Evolutionary conservation across 2,329 filamentous ascomycete genomes (phyloP), one percentile per base, ranked within the genome.

Genomic region (Conoideocrella luteorostrata): DNA sequence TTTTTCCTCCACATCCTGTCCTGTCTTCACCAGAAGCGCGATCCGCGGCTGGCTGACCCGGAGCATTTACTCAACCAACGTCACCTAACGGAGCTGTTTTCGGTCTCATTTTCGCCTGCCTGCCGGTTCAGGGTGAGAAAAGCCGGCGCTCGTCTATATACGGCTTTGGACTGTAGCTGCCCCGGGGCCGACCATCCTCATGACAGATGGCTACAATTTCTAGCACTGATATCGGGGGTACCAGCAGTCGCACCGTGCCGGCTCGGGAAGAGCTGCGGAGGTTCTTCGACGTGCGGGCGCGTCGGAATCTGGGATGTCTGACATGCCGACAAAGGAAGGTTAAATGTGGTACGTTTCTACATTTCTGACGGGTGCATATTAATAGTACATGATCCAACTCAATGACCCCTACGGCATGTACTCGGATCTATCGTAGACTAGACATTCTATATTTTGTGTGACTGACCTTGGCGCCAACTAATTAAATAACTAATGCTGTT

Each of bases 311-410:
- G 11, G 43, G 43, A 18, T 45, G 38, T 34, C 33, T 41, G 36
- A 45, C 43, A 15, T 45, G 43, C 32, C 43, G 43, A 26, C 43
- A 45, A 24, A 24, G 38, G 18, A 45, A 45, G n/a, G 38, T 45
- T 24, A 45, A 45, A 24, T 41, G 43, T 22, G 43, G 43, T 45
- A 37, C 17, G 38, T 36, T 28, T 18, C 21, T 23, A n/a, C 13
- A 11, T 18, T 29, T 13, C 15, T 18, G 18, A 23, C 21, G 4
- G n/a, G n/a, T n/a, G n/a, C n/a, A n/a, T n/a, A n/a, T n/a, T n/a
- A n/a, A n/a, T n/a, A n/a, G n/a, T n/a, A n/a, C n/a, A n/a, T n/a
- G n/a, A n/a, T n/a, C n/a, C n/a, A n/a, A n/a, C n/a, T n/a, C n/a
- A n/a, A n/a, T n/a, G n/a, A n/a, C n/a, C n/a, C n/a, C n/a, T n/a